Conservation (phyloP, 1,284 basidiomycete species). For the Ustilago cynodontis region DNA sequence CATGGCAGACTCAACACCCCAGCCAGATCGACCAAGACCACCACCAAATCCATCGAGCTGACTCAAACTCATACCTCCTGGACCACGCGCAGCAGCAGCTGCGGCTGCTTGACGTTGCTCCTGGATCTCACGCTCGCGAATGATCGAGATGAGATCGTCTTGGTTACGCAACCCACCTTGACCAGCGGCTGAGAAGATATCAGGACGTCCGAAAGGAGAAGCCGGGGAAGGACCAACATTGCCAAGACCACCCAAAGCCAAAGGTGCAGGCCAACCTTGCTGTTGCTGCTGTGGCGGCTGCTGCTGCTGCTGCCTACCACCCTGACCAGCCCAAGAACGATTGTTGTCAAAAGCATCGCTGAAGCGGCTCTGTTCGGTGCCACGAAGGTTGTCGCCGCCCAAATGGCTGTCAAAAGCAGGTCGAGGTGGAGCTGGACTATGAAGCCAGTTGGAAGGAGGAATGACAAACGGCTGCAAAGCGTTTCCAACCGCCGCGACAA, state of each 20-base stretch:
- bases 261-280: slow-evolving; percentile 41
- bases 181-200: slow-evolving; percentile 27
- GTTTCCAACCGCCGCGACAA: slow-evolving; percentile 68
- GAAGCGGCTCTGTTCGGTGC: slow-evolving; percentile 39
- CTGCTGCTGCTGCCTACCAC: slow-evolving; percentile 34
- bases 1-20: slow-evolving; percentile 36
- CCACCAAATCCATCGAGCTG: slow-evolving; percentile 41
- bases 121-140: slow-evolving; percentile 57
- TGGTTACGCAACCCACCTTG: slow-evolving; percentile 46
- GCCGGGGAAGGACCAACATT: slow-evolving; percentile 26
- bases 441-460: slow-evolving; percentile 53
- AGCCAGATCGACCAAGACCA: slow-evolving; percentile 37
- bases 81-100: slow-evolving; percentile 49
- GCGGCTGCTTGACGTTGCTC: slow-evolving; percentile 56
- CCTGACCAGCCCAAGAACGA: slow-evolving; percentile 23
- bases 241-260: slow-evolving; percentile 34
- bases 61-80: slow-evolving; percentile 34
- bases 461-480: slow-evolving; percentile 69
- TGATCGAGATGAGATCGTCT: slow-evolving; percentile 52
- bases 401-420: slow-evolving; percentile 24
- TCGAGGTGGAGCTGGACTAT: slow-evolving; percentile 20
- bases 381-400: slow-evolving; percentile 20
- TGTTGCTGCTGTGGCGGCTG: slow-evolving; percentile 50
- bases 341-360: slow-evolving; percentile 28
- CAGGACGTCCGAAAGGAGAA: slow-evolving; percentile 48